Base-by-base conservation (phyloP, 108 stramenopile genomes). In the Aurantiochytrium sp. region DNA sequence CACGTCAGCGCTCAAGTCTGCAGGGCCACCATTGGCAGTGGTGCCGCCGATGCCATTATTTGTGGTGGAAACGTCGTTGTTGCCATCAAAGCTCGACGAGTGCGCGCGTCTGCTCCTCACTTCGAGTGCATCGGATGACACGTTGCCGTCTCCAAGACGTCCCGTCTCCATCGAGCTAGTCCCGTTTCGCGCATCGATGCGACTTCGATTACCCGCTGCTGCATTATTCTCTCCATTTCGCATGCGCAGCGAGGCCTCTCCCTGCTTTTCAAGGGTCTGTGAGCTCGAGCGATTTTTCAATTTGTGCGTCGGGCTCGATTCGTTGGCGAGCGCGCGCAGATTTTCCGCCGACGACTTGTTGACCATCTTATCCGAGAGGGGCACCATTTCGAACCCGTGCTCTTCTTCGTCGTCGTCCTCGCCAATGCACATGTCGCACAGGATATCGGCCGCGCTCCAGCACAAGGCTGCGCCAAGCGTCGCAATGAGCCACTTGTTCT, bases 371-470 rank as follows among this genome's bases (percentile, higher is more conserved):
- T 83, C 76, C 76, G 76, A 47, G 19, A 83, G 12, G n/a, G 45
- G 45, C 49, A 53, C 51, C 76, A 83, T 53, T 35, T 83, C 76
- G 76, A 53, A 83, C 18, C 76, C 76, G 51, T 53, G 51, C 76
- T 83, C 76, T 8, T 83, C 76, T 18, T 83, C 76, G 28, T 83
- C 76, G 10, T 83, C 76, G 4, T 83, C 76, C 76, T 83, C 76
- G 45, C 76, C 76, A 4, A 83, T 83, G 51, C 76, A 83, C 76
- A 83, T 83, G 51, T 83, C 76, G 51, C 76, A 83, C 49, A 83
- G 28, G 76, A 83, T 83, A 83, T 83, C 76, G 6, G 76, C 76
- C 16, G 28, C 76, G 49, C 49, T 28, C 76, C 76, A 83, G 51
- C 76, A 83, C 76, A 83, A 35, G 10, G 76, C 76, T 23, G 76